These are phyloP conservation scores for Puccinellia tenuiflora DNA, from an alignment of 176 grass and related monocot species.

Conservation along the genomic window DNA sequence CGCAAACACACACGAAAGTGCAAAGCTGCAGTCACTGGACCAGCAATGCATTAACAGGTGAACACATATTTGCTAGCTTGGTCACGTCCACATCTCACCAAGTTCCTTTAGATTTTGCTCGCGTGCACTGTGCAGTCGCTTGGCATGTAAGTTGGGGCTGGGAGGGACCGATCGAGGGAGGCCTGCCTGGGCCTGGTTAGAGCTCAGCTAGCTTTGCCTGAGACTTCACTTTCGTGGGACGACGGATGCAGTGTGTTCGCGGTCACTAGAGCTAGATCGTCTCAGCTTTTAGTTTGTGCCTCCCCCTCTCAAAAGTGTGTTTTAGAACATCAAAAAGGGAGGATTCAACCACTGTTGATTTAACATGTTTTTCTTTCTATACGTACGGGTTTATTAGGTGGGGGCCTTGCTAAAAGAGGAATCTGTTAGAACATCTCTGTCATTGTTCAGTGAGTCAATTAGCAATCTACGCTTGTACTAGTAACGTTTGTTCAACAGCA, in stretches of 20 bases:
- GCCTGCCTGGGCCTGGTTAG: no score
- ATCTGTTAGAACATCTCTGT: not conserved
- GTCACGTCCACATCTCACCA: conserved; percentile 6
- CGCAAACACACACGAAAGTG: not conserved
- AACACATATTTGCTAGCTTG: not conserved
- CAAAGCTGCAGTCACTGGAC: not conserved
- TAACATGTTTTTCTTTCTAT: conserved; percentile 1
- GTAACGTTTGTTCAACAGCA: no score
- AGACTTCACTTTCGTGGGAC: no score
- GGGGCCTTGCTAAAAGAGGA: not conserved
- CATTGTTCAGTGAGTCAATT: not conserved
- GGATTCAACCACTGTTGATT: conserved; percentile 29
- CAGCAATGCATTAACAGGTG: not conserved
- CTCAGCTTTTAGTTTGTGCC: not conserved
- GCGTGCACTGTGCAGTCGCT: conserved; percentile 33
- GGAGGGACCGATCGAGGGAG: no score
- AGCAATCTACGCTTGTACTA: no score
- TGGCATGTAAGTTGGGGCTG: conserved; percentile 27
- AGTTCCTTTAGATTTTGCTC: conserved; percentile 7
- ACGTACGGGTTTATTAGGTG: not conserved
- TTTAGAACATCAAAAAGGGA: not conserved
- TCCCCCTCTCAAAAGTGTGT: not conserved
- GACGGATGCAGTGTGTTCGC: not conserved
- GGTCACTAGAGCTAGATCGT: not conserved
- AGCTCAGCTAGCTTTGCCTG: no score